Conservation (phyloP, 495 filamentous ascomycete genomes). For the Geoglossum glabrum region DNA sequence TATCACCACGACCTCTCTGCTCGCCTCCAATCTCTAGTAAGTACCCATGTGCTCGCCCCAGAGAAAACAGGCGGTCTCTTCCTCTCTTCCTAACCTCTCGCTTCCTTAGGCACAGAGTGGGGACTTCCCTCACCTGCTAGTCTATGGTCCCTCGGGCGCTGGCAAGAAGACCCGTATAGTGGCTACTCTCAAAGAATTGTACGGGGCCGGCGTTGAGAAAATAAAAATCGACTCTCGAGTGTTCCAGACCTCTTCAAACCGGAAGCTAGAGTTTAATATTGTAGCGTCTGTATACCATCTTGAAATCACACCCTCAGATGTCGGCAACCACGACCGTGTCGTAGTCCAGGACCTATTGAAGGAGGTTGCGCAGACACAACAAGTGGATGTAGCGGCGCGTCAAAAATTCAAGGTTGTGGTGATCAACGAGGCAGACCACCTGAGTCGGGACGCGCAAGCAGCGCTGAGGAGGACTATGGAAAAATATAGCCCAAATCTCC, state of each 20-base stretch:
- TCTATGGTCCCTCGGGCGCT: constrained; percentile 89
- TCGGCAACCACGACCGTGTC: constrained; percentile 90
- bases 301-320: constrained; percentile 92
- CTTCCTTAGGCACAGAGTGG: constrained; percentile 64
- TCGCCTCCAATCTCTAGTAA: constrained; percentile 69
- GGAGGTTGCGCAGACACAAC: constrained; percentile 95
- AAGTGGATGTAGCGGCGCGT: constrained; percentile 73
- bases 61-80: no score
- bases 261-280: constrained; percentile 97
- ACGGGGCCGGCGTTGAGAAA: constrained; percentile 82
- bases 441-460: constrained; percentile 87
- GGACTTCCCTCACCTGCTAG: constrained; percentile 90
- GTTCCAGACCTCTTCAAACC: constrained; percentile 86
- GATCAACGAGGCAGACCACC: constrained; percentile 96
- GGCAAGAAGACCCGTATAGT: constrained; percentile 96
- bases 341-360: constrained; percentile 91
- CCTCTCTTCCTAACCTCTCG: background rate
- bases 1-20: constrained; percentile 82
- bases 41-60: no score
- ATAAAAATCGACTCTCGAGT: constrained; percentile 93
- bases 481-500: constrained; percentile 89
- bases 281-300: constrained; percentile 90
- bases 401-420: constrained; percentile 97
- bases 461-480: constrained; percentile 94
- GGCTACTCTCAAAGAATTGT: constrained; percentile 79